Percentiles rank a stretch among this genome's conserved stretches.
Evolutionary conservation across 768 basidiomycete species (phyloP).

Genomic region (Phylloporus sp.): DNA sequence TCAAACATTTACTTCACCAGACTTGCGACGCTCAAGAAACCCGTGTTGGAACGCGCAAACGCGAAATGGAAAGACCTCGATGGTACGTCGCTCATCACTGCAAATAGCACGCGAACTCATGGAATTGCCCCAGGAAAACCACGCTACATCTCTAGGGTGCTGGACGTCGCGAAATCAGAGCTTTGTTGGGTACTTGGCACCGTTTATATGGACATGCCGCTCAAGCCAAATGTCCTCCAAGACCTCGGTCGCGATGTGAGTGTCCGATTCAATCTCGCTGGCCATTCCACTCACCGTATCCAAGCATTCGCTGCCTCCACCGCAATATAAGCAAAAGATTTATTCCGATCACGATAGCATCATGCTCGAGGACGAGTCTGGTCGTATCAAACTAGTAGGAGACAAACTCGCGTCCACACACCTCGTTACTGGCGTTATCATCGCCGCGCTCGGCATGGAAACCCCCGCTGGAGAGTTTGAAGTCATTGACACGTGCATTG

Average conservation of each 20-base stretch:
- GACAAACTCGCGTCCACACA: constrained; percentile 53
- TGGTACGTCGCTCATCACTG: constrained; percentile 28
- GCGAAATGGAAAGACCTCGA: constrained; percentile 48
- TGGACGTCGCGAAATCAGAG: constrained; percentile 81
- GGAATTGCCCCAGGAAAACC: constrained; percentile 52
- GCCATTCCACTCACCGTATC: constrained; percentile 5
- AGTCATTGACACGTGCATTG: constrained; percentile 82
- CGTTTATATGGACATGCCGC: constrained; percentile 97
- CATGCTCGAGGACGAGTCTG: constrained; percentile 95
- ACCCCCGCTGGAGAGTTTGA: constrained; percentile 89
- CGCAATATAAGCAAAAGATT: constrained; percentile 71
- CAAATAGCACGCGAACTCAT: constrained; percentile 6
- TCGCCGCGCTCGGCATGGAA: constrained; percentile 88
- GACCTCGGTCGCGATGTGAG: constrained; percentile 91
- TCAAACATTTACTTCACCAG: constrained; percentile 70
- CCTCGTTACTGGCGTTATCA: constrained; percentile 88
- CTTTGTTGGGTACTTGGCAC: constrained; percentile 93
- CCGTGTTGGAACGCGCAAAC: constrained; percentile 47
- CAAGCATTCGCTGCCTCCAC: constrained; percentile 87
- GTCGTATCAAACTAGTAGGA: constrained; percentile 86
- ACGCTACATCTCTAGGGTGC: constrained; percentile 67
- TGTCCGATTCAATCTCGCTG: constrained; percentile 12
- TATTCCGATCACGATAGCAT: constrained; percentile 73
- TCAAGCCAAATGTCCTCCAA: constrained; percentile 97
- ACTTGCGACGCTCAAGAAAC: constrained; percentile 44